Evolutionary conservation across 2,329 filamentous ascomycete species (phyloP).

Genomic region (Penicillium sp.): DNA sequence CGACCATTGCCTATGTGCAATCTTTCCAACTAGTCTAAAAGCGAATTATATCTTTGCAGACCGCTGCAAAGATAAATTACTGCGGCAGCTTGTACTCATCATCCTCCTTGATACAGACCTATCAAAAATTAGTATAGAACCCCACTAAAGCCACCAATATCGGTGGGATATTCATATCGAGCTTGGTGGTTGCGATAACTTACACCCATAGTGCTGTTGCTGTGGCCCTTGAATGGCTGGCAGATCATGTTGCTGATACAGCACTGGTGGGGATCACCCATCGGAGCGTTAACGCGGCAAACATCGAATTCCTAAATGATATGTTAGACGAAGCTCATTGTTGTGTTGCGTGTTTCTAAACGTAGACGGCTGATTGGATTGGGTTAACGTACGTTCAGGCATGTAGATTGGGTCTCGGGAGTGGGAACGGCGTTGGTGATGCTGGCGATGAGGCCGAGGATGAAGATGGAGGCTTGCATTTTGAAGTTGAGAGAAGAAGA

Average conservation of each 20-base stretch:
- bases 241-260: conserved; percentile 3
- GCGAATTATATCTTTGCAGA: background rate
- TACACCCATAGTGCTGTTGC: conserved; percentile 3
- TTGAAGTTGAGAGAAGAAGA: background rate
- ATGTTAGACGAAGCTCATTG: background rate
- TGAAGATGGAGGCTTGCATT: conserved; percentile 17
- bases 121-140: background rate
- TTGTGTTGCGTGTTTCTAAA: background rate
- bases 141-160: background rate
- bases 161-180: background rate
- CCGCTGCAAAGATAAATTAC: too few species aligned
- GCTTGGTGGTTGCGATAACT: background rate
- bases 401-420: conserved; percentile 3
- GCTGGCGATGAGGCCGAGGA: conserved; percentile 15
- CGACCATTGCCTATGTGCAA: background rate
- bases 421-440: conserved; percentile 10
- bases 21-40: background rate
- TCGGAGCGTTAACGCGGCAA: background rate
- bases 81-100: background rate
- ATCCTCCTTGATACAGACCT: background rate
- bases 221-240: background rate
- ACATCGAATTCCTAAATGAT: background rate
- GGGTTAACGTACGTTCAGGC: conserved; percentile 6
- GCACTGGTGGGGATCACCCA: background rate
- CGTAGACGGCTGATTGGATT: background rate